Percentiles rank a stretch among this genome's conserved stretches.
phyloP scores from a whole-genome alignment of 129 eudicot species.

The Helianthus tuberosus region DNA sequence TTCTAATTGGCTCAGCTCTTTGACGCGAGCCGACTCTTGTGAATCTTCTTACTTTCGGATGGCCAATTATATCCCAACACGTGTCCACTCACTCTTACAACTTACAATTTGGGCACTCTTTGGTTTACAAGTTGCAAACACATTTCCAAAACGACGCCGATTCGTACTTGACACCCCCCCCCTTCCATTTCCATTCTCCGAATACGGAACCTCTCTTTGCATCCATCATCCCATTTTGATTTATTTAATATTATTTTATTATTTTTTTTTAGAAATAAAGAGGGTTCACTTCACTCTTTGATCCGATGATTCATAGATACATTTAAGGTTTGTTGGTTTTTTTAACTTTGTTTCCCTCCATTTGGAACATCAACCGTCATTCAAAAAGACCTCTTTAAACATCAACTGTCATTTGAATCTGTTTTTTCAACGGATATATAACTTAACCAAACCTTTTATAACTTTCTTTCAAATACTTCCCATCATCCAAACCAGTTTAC shows the following conservation, averaged over 20 bases:
- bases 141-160: slow-evolving; percentile 1
- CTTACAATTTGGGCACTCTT: neutral
- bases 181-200: slow-evolving; percentile 22
- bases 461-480: slow-evolving; percentile 13
- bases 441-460: slow-evolving; percentile 31
- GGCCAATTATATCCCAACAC: slow-evolving; percentile 7
- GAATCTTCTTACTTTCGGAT: neutral
- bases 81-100: neutral
- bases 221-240: neutral
- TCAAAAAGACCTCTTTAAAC: slow-evolving; percentile 27
- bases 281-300: neutral
- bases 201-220: neutral
- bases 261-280: neutral
- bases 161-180: neutral
- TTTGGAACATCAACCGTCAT: slow-evolving; percentile 18
- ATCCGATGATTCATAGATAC: neutral
- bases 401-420: slow-evolving; percentile 56
- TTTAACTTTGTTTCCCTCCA: slow-evolving; percentile 32
- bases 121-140: neutral
- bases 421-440: slow-evolving; percentile 40
- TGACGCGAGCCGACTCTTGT: neutral
- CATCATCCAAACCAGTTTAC: slow-evolving; percentile 33
- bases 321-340: neutral
- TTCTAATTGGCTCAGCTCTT: neutral
- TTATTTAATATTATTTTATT: neutral